Base-by-base conservation (phyloP, 108 stramenopile species). In the Cylindrotheca fusiformis region DNA sequence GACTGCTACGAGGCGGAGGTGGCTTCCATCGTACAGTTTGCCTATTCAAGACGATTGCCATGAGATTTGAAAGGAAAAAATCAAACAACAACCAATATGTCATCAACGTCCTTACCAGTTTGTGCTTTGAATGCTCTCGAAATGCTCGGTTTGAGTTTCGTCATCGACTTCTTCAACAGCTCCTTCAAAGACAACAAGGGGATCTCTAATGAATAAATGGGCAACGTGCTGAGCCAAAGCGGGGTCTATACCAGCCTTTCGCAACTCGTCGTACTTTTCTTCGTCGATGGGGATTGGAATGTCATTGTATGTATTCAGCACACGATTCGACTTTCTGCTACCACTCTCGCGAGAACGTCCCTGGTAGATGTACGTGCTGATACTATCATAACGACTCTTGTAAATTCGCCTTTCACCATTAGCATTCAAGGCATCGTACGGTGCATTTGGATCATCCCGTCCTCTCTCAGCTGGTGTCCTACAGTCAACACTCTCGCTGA, bases 11-110 rank as follows among this genome's bases (percentile, higher is more conserved):
- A 18, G 96, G 95, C 23, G 98, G 98, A 4, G 99, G 99, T 20
- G 99, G 99, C 89, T 99, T 99, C 97, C 97, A 98, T 32, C 99
- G 90, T 47, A 97, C 95, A 19, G 91, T 85, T 84, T 98, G 96
- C 85, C 85, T 86, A 55, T 27, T n/a, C n/a, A n/a, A n/a, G 5
- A n/a, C 26, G 27, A 45, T 45, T 45, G 12, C 44, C 12, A 12
- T 45, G 44, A 12, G 17, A 17, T n/a, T 41, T 1, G 3, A 54
- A 51, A 48, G 26, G 21, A 30, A 32, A 49, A 57, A 51, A 17
- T 17, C 24, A 56, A 24, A 58, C 0, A 0, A n/a, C 25, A 5
- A 52, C 2, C 4, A 25, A 14, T 1, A 24, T 23, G 2, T 4
- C 30, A 36, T 36, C 1, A 19, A 32, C 32, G 28, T 46, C 56